Base-by-base conservation (phyloP, 2,329 filamentous ascomycete genomes). In the Fusarium irregulare region DNA sequence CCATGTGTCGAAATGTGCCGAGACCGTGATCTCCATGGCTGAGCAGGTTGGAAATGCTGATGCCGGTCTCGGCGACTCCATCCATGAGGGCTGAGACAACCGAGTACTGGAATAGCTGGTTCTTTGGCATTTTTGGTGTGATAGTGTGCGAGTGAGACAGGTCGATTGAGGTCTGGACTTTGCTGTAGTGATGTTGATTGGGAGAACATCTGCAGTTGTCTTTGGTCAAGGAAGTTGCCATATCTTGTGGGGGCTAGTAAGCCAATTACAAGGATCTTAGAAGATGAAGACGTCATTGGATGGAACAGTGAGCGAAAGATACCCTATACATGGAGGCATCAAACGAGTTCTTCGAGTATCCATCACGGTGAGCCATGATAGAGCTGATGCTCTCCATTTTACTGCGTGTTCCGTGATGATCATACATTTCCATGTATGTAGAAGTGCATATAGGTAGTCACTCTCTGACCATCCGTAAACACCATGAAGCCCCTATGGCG, bases 81-180 rank as follows among this genome's bases (percentile, higher is more conserved):
- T 72, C 70, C 55, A 72, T 70, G 10, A 72, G 59, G 13, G 70
- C 70, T 16, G 70, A 72, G 44, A 72, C 63, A 44, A 72, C 58
- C 1, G 70, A 72, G 16, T 64, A 72, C 27, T 72, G 70, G 5
- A 64, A 70, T 18, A 72, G 58, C 3, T 68, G 46, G 47, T 72
- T 72, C 21, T 58, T 9, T 10, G 62, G 1, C 70, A 72, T 72
- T 27, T 40, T 34, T 16, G 6, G 28, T 21, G 23, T 30, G 27
- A n/a, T 21, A 3, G 8, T 6, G 9, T n/a, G 13, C 1, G 34
- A 37, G 21, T 53, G 12, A 42, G 23, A 42, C 18, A 53, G 4
- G 13, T 51, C 23, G 13, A 51, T 27, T 3, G 23, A n/a, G 30
- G 49, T 21, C 23, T 53, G n/a, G 34, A 42, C n/a, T 21, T 27